Evolutionary conservation across 139 green algal species (phyloP).

Genomic region (Pleodorina starrii): DNA sequence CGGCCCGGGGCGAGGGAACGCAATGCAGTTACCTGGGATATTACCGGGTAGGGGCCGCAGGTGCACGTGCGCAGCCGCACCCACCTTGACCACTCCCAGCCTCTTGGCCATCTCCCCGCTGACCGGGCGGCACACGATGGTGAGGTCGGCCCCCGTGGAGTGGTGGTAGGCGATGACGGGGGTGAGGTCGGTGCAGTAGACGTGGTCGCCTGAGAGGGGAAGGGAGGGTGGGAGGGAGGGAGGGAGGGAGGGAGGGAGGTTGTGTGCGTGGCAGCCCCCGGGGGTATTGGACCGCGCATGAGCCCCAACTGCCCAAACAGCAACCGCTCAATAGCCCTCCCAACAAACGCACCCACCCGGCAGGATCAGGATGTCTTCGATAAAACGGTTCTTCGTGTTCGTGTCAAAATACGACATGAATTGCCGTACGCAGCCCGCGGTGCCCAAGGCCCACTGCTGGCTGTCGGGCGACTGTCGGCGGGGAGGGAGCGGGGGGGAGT

Average conservation of each 20-base stretch:
- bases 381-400: slow-evolving; percentile 52
- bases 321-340: no score
- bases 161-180: slow-evolving; percentile 57
- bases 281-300: no score
- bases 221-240: neutral
- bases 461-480: slow-evolving; percentile 21
- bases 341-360: no score
- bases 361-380: slow-evolving; percentile 56
- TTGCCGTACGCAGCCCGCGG: slow-evolving; percentile 46
- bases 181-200: slow-evolving; percentile 59
- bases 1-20: no score
- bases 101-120: slow-evolving; percentile 26
- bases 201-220: slow-evolving; percentile 54
- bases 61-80: neutral
- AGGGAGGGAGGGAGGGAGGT: neutral
- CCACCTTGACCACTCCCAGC: slow-evolving; percentile 58
- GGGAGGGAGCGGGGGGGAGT: no score
- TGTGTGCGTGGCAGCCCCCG: no score
- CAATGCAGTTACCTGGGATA: no score
- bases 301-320: no score
- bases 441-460: slow-evolving; percentile 23
- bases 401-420: slow-evolving; percentile 44
- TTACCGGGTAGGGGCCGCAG: no score
- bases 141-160: slow-evolving; percentile 52
- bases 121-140: slow-evolving; percentile 57